Evolutionary conservation across 1,284 basidiomycete genomes (phyloP).

Genomic region (Phlebopus sp.): DNA sequence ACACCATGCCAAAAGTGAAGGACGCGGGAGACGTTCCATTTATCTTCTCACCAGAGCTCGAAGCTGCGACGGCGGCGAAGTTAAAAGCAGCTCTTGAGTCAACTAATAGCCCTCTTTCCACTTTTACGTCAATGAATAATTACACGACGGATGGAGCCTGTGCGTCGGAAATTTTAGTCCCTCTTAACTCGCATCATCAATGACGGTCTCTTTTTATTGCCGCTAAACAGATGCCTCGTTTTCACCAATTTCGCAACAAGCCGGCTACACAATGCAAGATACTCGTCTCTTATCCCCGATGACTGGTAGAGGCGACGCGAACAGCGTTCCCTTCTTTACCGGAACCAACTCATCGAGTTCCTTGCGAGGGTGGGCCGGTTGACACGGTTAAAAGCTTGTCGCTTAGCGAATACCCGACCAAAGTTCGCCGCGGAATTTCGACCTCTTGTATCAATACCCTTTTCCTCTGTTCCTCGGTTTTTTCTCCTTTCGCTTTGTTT

Average conservation of each 20-base stretch:
- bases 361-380: conserved; percentile 32
- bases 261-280: conserved; percentile 12
- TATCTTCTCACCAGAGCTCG: conserved; percentile 31
- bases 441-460: not conserved
- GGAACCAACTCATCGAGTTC: conserved; percentile 25
- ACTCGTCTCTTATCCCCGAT: conserved; percentile 3
- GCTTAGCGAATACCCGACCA: not conserved
- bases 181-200: conserved; percentile 2
- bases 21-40: conserved; percentile 32
- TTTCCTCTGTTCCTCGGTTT: not conserved
- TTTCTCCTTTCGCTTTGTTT: not conserved
- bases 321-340: conserved; percentile 16
- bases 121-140: conserved; percentile 21
- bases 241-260: conserved; percentile 2
- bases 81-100: conserved; percentile 27
- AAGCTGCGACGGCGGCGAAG: conserved; percentile 29
- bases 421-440: conserved; percentile 1
- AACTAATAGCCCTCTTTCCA: conserved; percentile 14
- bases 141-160: conserved; percentile 25
- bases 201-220: conserved; percentile 10
- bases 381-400: conserved; percentile 7
- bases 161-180: conserved; percentile 21
- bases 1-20: conserved; percentile 22
- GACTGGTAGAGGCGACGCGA: conserved; percentile 6
- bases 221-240: conserved; percentile 7